Evolutionary conservation across 768 basidiomycete species (phyloP).

Genomic region (Kondoa subrosea): DNA sequence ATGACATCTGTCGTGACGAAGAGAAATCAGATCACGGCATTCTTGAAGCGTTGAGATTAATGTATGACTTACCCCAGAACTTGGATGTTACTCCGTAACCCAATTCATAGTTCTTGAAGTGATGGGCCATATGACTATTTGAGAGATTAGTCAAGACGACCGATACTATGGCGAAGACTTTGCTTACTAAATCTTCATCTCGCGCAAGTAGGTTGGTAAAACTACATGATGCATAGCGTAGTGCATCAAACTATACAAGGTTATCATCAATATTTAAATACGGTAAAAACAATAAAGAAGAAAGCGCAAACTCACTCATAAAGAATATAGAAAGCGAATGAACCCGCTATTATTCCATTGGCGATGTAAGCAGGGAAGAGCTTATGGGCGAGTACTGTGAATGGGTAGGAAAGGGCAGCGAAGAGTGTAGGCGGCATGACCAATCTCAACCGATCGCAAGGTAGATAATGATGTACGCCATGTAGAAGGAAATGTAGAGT

Average conservation of each 20-base stretch:
- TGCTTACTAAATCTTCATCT: conserved; percentile 98
- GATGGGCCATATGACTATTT: conserved; percentile 90
- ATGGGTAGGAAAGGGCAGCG: conserved; percentile 55
- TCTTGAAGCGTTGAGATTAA: no score
- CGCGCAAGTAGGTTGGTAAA: conserved; percentile 66
- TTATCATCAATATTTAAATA: neutral
- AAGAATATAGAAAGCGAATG: conserved; percentile 39
- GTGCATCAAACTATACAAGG: conserved; percentile 14
- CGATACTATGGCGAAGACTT: no score
- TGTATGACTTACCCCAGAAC: conserved; percentile 68
- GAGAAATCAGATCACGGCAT: no score
- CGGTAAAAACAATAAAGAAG: neutral
- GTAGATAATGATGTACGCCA: conserved; percentile 92
- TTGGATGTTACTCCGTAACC: conserved; percentile 78
- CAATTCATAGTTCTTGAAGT: conserved; percentile 90
- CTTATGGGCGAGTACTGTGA: conserved; percentile 64
- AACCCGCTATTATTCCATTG: conserved; percentile 78
- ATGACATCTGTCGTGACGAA: no score
- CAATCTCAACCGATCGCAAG: conserved; percentile 47
- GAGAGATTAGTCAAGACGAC: no score
- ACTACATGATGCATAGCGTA: conserved; percentile 51
- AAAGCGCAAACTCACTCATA: conserved; percentile 27
- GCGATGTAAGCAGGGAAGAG: conserved; percentile 71
- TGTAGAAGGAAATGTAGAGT: conserved; percentile 81
- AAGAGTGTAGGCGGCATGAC: conserved; percentile 94